Base-by-base conservation (phyloP, 2,329 filamentous ascomycete species). In the Claviceps sp. region DNA sequence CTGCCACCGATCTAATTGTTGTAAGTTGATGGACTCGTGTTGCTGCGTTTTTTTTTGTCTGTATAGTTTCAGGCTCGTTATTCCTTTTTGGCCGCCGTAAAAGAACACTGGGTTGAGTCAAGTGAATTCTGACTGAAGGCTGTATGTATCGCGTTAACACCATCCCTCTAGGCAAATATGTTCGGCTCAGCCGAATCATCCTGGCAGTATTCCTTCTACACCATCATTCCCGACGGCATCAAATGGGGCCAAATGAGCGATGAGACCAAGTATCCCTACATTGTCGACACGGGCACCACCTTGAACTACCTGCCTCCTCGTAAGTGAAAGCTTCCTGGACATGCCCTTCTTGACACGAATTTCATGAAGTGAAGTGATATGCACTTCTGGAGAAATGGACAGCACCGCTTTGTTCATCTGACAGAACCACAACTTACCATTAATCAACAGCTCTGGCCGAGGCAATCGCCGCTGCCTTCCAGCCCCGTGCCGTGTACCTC, bases 241-340 rank as follows among this genome's bases (percentile, higher is more conserved):
- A 61, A 63, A 54, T 76, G 67, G 59, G 74, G 67, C 24, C 63
- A 66, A 42, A 70, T 65, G 4, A 69, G 63, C 2, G 69, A 72
- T 54, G 63, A 58, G 18, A 68, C 63, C 37, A 72, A 69, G 57
- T 72, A 70, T 50, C 72, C 72, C 4, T 75, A 71, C 58, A 74
- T 78, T 49, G 64, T 78, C 48, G 75, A 78, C 61, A 76, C 71
- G 16, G 73, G 73, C 36, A 77, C 75, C 1, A 74, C 75, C 0
- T 67, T 76, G 59, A 72, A 71, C 55, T 73, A 75, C 54, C 61
- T 78, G 1, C 75, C 75, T 11, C 69, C 70, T 11, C 62, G 74
- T 75, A 58, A 65, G 70, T 63, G 24, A 11, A 18, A 22, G 36
- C 6, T 20, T 9, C 13, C 36, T 13, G 5, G 9, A 40, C 14